These are phyloP conservation scores for Colletotrichum truncatum DNA, from an alignment of 2,329 filamentous ascomycete species.

Conservation along the genomic window DNA sequence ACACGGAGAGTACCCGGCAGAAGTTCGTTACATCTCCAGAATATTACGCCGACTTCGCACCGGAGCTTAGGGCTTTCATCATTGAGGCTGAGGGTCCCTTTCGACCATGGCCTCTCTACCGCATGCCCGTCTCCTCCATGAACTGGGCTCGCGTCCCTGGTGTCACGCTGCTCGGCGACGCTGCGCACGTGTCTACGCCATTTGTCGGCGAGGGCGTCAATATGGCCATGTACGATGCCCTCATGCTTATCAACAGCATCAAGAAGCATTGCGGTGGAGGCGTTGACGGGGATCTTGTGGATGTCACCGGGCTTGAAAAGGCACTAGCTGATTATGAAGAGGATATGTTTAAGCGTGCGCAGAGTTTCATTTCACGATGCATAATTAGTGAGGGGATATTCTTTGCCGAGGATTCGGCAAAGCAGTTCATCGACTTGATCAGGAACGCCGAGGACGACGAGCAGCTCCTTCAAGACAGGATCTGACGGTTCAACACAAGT, in stretches of 20 bases:
- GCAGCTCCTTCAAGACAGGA: too few relatives aligned
- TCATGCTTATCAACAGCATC: constrained; percentile 5
- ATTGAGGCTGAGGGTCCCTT: neutral
- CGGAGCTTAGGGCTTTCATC: neutral
- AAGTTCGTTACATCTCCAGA: neutral
- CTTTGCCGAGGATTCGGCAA: neutral
- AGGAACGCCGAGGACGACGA: too few relatives aligned
- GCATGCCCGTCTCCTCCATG: constrained; percentile 9
- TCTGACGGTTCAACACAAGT: too few relatives aligned
- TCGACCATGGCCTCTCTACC: constrained; percentile 5
- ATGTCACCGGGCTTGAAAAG: neutral
- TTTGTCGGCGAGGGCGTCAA: constrained; percentile 21
- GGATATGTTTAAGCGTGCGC: constrained; percentile 5
- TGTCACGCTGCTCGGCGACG: constrained; percentile 7
- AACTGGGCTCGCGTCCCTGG: constrained; percentile 1
- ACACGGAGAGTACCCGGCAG: neutral
- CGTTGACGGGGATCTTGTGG: neutral
- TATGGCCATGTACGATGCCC: constrained; percentile 10
- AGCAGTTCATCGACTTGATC: neutral
- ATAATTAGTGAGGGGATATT: neutral
- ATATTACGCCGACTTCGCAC: neutral
- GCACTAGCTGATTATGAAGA: constrained; percentile 5
- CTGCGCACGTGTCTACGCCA: constrained; percentile 11
- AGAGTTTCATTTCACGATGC: neutral
- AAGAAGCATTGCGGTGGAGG: neutral